Evolutionary conservation across 257 asterid species (phyloP), one percentile per base, ranked within the genome.

Genomic region (Haberlea rhodopensis): DNA sequence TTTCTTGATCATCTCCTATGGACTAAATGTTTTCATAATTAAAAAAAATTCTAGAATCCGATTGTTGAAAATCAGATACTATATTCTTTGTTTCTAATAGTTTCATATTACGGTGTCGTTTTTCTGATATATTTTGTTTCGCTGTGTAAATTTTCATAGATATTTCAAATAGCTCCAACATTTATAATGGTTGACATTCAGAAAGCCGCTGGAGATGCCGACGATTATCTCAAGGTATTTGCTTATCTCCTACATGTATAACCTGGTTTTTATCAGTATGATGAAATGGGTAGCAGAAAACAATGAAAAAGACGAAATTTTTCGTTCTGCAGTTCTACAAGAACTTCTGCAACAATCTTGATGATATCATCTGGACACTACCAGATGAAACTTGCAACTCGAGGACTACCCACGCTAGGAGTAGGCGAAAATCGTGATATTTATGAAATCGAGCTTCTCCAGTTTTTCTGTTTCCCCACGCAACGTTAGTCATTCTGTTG

Each of bases 61-160:
- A n/a, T n/a, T n/a, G 97, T 92, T 40, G 99, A 92, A 75, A 80
- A 87, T 71, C 96, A 89, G 79, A 92, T 80, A 73, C n/a, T n/a
- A n/a, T n/a, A n/a, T n/a, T n/a, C n/a, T n/a, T n/a, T n/a, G n/a
- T n/a, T n/a, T n/a, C n/a, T n/a, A n/a, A n/a, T n/a, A n/a, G n/a
- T n/a, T n/a, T n/a, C n/a, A n/a, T n/a, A n/a, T n/a, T n/a, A n/a
- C n/a, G n/a, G n/a, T n/a, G n/a, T n/a, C n/a, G n/a, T n/a, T n/a
- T n/a, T n/a, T n/a, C n/a, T n/a, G n/a, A n/a, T n/a, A n/a, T n/a
- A n/a, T n/a, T n/a, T n/a, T n/a, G n/a, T n/a, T n/a, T n/a, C n/a
- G n/a, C n/a, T n/a, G n/a, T n/a, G n/a, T n/a, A n/a, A n/a, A n/a
- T n/a, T n/a, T n/a, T n/a, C n/a, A n/a, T n/a, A n/a, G n/a, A n/a